Base-by-base conservation (phyloP, 2,329 filamentous ascomycete genomes). In the Aspergillus fumigatus region DNA sequence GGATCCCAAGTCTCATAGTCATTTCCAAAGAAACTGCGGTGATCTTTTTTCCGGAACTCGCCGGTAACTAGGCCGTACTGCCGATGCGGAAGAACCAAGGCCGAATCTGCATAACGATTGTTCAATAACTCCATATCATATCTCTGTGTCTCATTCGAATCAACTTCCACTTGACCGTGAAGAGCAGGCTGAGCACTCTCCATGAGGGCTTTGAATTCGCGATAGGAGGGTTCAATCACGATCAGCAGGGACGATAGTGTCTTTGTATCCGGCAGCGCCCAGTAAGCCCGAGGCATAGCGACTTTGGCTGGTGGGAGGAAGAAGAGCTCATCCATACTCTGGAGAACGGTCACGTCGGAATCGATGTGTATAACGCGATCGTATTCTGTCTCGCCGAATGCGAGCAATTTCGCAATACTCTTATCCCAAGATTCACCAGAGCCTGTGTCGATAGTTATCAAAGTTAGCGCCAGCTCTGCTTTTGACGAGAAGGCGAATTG, bases 211-310 rank as follows among this genome's bases (percentile, higher is more conserved):
- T 61, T 62, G 49, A 64, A 76, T 71, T 88, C 85, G 9, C 64
- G 63, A 17, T 73, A 67, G 2, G 80, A 82, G 0, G 88, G 87
- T 50, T 85, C 75, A 45, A 88, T 73, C 3, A 89, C 80, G 68
- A 88, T 80, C 43, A 89, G 66, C 45, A 86, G 79, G 2, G 84
- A 84, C 0, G 84, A 84, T 10, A 90, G 76, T 2, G 79, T 77
- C 59, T 78, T 77, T 8, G 75, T 76, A 0, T 79, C 74, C 0
- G 82, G 82, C 4, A 82, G 77, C 1, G 84, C 75, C 88, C 88
- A 90, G 69, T 90, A 90, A 8, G 88, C 88, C 32, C 85, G 82
- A 1, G 88, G 86, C 81, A 90, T 86, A 2, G 87, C 87, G 3
- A 88, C 80, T 1, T 81, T 76, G 1, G 81, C 79, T 1, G 75